These are phyloP conservation scores for Brassica incana DNA, from an alignment of 345 rosid species.

Conservation along the genomic window DNA sequence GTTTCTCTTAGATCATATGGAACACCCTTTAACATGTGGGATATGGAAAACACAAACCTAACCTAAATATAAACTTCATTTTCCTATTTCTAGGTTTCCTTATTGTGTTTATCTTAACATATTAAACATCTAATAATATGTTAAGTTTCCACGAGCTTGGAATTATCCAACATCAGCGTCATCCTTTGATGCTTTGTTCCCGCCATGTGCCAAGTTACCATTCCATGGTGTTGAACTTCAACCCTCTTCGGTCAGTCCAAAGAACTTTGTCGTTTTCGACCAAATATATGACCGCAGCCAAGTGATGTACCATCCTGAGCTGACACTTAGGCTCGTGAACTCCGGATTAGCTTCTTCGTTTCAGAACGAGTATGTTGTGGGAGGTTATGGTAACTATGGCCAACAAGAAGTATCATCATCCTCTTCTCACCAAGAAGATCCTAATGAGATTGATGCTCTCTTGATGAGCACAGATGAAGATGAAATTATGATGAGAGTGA, in stretches of 20 bases:
- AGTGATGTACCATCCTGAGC: constrained; percentile 74
- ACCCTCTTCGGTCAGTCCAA: constrained; percentile 65
- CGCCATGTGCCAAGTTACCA: constrained; percentile 54
- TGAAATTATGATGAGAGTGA: constrained; percentile 36
- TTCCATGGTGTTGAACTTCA: constrained; percentile 67
- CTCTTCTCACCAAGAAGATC: constrained; percentile 63
- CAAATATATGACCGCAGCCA: constrained; percentile 67
- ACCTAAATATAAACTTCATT: no score
- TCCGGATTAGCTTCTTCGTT: constrained; percentile 41
- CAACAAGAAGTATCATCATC: constrained; percentile 43
- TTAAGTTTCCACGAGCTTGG: no score
- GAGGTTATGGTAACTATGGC: constrained; percentile 37
- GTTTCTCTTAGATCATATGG: no score
- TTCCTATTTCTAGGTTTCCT: no score
- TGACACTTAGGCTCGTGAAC: constrained; percentile 53
- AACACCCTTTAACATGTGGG: no score
- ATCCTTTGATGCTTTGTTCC: constrained; percentile 51
- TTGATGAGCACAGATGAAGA: constrained; percentile 63
- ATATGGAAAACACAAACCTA: no score
- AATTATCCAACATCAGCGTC: no score
- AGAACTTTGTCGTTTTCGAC: constrained; percentile 64
- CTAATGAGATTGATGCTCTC: constrained; percentile 82
- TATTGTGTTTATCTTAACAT: no score
- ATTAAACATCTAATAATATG: no score
- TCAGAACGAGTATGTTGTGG: constrained; percentile 46